Conservation (phyloP, 1,284 basidiomycete genomes). For the Heterobasidion parviporum region DNA sequence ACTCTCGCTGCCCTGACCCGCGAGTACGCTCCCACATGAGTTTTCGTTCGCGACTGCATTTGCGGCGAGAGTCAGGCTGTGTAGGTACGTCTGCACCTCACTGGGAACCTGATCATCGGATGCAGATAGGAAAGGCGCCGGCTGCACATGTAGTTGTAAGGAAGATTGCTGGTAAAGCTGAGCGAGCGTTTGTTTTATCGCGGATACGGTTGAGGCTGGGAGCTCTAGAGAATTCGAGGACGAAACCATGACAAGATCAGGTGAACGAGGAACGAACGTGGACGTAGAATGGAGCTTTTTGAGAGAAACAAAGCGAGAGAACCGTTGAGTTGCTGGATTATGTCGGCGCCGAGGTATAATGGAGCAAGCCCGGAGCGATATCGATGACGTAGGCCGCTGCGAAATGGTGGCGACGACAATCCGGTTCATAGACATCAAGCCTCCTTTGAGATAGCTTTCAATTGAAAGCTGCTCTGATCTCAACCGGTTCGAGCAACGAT, state of each 20-base stretch:
- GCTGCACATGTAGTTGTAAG: not conserved
- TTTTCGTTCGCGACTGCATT: conserved; percentile 29
- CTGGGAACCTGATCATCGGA: conserved; percentile 8
- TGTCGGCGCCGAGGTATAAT: not conserved
- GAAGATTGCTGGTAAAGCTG: not conserved
- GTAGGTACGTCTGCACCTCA: conserved; percentile 12
- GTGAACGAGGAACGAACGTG: too few relatives aligned
- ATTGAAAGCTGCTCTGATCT: too few relatives aligned
- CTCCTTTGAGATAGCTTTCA: too few relatives aligned
- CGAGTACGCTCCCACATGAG: conserved; percentile 41
- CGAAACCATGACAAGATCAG: too few relatives aligned
- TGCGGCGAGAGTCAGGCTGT: conserved; percentile 28
- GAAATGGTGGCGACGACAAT: not conserved
- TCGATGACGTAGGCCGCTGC: not conserved
- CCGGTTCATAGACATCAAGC: not conserved
- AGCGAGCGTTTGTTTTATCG: not conserved
- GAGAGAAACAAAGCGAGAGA: too few relatives aligned
- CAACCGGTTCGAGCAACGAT: too few relatives aligned
- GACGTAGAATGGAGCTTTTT: too few relatives aligned
- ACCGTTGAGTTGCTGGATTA: not conserved
- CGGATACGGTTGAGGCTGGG: not conserved
- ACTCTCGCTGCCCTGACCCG: conserved; percentile 42
- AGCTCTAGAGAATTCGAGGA: not conserved
- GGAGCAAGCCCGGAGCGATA: not conserved
- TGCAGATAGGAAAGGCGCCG: not conserved